phyloP scores from a whole-genome alignment of 2,329 filamentous ascomycete genomes.

The Aspergillus melleus region DNA sequence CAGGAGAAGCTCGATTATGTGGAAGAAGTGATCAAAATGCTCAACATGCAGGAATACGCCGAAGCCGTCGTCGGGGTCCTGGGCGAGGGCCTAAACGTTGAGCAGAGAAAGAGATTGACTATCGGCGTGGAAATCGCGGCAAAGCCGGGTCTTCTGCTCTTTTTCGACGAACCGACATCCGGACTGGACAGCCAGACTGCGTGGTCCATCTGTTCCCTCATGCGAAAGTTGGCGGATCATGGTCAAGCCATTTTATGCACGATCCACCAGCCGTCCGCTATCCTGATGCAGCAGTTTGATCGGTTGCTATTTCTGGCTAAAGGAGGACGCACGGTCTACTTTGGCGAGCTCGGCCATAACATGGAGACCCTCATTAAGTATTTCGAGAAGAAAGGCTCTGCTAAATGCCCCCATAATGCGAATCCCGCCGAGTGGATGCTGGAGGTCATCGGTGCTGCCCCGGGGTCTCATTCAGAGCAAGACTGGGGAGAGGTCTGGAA shows the following conservation, averaged over 20 bases:
- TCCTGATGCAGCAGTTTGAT: constrained; percentile 83
- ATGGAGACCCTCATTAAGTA: constrained; percentile 59
- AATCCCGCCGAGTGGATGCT: constrained; percentile 72
- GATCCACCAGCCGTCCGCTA: constrained; percentile 89
- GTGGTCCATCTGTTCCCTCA: constrained; percentile 81
- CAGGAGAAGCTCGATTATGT: constrained; percentile 82
- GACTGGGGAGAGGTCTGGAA: constrained; percentile 65
- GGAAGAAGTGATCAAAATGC: constrained; percentile 80
- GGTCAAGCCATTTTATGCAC: constrained; percentile 93
- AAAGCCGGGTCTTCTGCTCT: constrained; percentile 81
- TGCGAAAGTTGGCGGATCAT: constrained; percentile 83
- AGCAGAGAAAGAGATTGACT: constrained; percentile 71
- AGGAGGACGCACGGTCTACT: constrained; percentile 66
- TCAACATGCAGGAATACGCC: constrained; percentile 85
- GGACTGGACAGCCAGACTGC: constrained; percentile 89
- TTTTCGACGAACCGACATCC: constrained; percentile 90
- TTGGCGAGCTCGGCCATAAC: constrained; percentile 62
- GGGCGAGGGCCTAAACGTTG: constrained; percentile 68
- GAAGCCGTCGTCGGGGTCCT: constrained; percentile 85
- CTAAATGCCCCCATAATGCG: constrained; percentile 58
- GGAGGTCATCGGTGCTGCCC: constrained; percentile 55
- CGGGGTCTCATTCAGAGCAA: constrained; percentile 58
- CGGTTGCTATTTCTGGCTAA: constrained; percentile 61
- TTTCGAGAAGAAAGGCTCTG: constrained; percentile 64
- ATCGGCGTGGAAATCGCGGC: constrained; percentile 92